Percentiles rank a stretch among this genome's conserved stretches.
phyloP scores from a whole-genome alignment of 2,329 filamentous ascomycete species.

The Xylaria sp. region DNA sequence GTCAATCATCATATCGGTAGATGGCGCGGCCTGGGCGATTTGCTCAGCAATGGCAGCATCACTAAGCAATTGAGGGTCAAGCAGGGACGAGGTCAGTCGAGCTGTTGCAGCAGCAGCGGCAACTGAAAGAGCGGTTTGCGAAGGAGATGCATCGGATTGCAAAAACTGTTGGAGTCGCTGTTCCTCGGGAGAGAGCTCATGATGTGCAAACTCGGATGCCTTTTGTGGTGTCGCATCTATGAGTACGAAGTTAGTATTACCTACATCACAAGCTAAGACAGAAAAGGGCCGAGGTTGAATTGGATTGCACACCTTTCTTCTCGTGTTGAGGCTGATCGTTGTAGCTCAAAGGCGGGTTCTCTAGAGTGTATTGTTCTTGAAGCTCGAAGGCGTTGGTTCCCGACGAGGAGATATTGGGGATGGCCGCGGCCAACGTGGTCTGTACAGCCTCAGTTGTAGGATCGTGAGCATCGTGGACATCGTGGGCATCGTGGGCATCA shows the following conservation, averaged over 20 bases:
- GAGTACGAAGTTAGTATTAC: slow-evolving; percentile 29
- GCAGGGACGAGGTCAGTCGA: slow-evolving; percentile 64
- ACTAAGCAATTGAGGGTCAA: slow-evolving; percentile 62
- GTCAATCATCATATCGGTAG: slow-evolving; percentile 48
- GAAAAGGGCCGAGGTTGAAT: background rate
- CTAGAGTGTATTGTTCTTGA: slow-evolving; percentile 69
- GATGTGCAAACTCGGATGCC: slow-evolving; percentile 36
- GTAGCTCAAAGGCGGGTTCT: slow-evolving; percentile 65
- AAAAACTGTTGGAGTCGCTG: slow-evolving; percentile 60
- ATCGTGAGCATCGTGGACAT: slow-evolving; percentile 61
- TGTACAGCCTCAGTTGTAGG: slow-evolving; percentile 42
- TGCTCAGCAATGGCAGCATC: slow-evolving; percentile 41
- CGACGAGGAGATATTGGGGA: slow-evolving; percentile 32
- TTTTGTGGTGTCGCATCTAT: slow-evolving; percentile 38
- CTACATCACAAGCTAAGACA: background rate
- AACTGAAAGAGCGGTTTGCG: slow-evolving; percentile 64
- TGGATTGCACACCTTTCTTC: slow-evolving; percentile 52
- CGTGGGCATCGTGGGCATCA: slow-evolving; percentile 61
- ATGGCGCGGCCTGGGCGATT: slow-evolving; percentile 34
- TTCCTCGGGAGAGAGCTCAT: slow-evolving; percentile 60
- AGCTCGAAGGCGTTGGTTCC: slow-evolving; percentile 58
- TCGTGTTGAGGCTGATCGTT: slow-evolving; percentile 54
- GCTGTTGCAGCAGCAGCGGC: slow-evolving; percentile 68
- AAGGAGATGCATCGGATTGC: slow-evolving; percentile 52
- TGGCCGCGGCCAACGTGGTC: slow-evolving; percentile 42